These are phyloP conservation scores for Umbilicus rupestris DNA, from an alignment of 164 flowering plant genomes.

Conservation along the genomic window DNA sequence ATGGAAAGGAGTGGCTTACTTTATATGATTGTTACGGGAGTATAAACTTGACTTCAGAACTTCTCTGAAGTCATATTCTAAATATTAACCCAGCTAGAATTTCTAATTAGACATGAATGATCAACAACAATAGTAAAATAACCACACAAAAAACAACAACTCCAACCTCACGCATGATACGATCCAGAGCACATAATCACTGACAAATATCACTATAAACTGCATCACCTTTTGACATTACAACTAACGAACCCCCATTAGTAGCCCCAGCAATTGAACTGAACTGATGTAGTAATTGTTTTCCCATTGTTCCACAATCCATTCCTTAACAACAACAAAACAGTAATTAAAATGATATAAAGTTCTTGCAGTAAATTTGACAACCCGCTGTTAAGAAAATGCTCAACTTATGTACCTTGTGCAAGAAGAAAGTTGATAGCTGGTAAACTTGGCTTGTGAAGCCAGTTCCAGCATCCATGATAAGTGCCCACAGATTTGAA, in stretches of 20 bases:
- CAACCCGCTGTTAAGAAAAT: not conserved
- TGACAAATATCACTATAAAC: not conserved
- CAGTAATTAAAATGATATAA: not conserved
- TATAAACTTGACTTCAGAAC: not conserved
- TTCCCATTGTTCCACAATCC: constrained; percentile 96
- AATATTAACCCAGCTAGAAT: not conserved
- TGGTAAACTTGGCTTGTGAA: constrained; percentile 69
- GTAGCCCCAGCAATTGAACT: constrained; percentile 70
- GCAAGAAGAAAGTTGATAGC: constrained; percentile 61
- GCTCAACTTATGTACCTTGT: constrained; percentile 37
- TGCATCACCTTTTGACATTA: constrained; percentile 81
- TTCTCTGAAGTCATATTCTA: not conserved
- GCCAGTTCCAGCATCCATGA: constrained; percentile 92
- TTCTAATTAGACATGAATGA: not conserved
- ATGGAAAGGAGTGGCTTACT: constrained; percentile 83
- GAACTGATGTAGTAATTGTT: constrained; percentile 77
- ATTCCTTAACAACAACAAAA: constrained; percentile 42
- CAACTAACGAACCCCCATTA: constrained; percentile 83
- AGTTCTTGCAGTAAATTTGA: not conserved
- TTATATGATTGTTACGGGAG: constrained; percentile 64
- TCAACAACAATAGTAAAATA: no score
- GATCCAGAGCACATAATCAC: not conserved
- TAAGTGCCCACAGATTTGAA: constrained; percentile 83
- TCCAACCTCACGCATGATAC: not conserved
- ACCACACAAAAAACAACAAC: not conserved